Percentiles rank a stretch among this genome's conserved stretches.
These are phyloP conservation scores for Fusarium sp. DNA, from an alignment of 2,329 filamentous ascomycete genomes.

Conservation along the genomic window DNA sequence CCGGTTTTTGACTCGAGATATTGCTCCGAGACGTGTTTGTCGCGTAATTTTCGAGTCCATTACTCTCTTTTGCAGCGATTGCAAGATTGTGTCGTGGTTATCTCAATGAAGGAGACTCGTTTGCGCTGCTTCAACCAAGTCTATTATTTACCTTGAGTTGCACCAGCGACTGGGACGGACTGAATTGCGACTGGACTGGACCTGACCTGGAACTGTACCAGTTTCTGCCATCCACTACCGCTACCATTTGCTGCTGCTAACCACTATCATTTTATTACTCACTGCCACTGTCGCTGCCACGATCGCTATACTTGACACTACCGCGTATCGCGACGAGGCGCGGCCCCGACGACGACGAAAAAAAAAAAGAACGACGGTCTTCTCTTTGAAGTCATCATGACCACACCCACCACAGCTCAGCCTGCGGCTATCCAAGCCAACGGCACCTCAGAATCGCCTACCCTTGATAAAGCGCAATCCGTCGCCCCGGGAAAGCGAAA, in stretches of 20 bases:
- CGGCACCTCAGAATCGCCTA: slow-evolving; percentile 54
- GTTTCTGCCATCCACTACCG: slow-evolving; percentile 50
- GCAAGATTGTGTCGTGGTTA: slow-evolving; percentile 48
- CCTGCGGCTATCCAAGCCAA: slow-evolving; percentile 54
- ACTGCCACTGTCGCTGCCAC: slow-evolving; percentile 45
- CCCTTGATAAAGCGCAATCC: slow-evolving; percentile 48
- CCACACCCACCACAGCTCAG: slow-evolving; percentile 55
- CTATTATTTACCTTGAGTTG: slow-evolving; percentile 52
- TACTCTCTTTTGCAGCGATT: slow-evolving; percentile 42
- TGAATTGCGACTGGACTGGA: slow-evolving; percentile 26
- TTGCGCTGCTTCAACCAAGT: slow-evolving; percentile 52
- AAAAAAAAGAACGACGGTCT: slow-evolving; percentile 17
- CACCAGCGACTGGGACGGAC: slow-evolving; percentile 50
- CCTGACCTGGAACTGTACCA: slow-evolving; percentile 20
- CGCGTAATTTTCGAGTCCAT: slow-evolving; percentile 41
- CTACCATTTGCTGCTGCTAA: slow-evolving; percentile 41
- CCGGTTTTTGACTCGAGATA: slow-evolving; percentile 45
- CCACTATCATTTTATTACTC: slow-evolving; percentile 39
- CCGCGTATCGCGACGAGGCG: slow-evolving; percentile 57
- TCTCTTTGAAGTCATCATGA: slow-evolving; percentile 40
- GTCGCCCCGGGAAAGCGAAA: slow-evolving; percentile 65
- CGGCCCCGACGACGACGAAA: slow-evolving; percentile 45
- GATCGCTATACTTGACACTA: slow-evolving; percentile 37
- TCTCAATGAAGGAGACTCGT: slow-evolving; percentile 48
- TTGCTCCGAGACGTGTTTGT: slow-evolving; percentile 38